phyloP scores from a whole-genome alignment of 495 filamentous ascomycete genomes.

The Talaromyces proteolyticus region DNA sequence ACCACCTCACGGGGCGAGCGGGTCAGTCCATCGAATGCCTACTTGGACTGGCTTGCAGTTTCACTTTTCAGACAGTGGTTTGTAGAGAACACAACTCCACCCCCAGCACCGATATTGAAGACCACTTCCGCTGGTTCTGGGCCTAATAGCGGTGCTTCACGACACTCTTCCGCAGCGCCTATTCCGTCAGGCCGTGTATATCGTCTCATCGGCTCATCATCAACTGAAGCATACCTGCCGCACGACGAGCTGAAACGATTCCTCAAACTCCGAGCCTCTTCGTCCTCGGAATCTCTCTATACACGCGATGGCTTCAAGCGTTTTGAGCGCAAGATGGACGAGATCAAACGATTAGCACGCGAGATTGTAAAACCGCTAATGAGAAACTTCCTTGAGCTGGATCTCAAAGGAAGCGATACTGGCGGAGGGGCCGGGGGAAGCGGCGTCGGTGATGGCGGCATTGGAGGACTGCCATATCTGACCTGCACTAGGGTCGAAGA shows the following conservation, averaged over 20 bases:
- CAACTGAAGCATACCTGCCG: constrained; percentile 57
- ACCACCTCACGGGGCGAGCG: constrained; percentile 76
- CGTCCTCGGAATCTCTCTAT: constrained; percentile 52
- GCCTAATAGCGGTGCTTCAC: constrained; percentile 5
- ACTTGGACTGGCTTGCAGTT: constrained; percentile 82
- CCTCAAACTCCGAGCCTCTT: constrained; percentile 56
- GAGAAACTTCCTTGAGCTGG: constrained; percentile 75
- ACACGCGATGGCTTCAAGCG: constrained; percentile 69
- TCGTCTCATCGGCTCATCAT: constrained; percentile 57
- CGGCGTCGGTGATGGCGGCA: constrained; percentile 18
- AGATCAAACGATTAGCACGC: constrained; percentile 74
- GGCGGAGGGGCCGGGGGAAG: constrained; percentile 21
- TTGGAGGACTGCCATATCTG: constrained; percentile 57
- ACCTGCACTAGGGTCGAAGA: constrained; percentile 75
- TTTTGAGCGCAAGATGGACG: constrained; percentile 82
- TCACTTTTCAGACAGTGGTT: constrained; percentile 86
- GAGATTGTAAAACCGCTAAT: constrained; percentile 83
- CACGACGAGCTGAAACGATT: constrained; percentile 89
- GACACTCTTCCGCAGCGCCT: not conserved
- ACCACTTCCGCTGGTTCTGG: constrained; percentile 18
- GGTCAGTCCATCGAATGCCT: constrained; percentile 68
- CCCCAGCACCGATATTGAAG: constrained; percentile 45
- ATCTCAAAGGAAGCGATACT: constrained; percentile 43
- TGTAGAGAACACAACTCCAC: constrained; percentile 75
- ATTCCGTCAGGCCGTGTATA: constrained; percentile 58